Evolutionary conservation across 768 basidiomycete species (phyloP), one percentile per base, ranked within the genome.

Genomic region (Tylopilus cervinicoccineus): DNA sequence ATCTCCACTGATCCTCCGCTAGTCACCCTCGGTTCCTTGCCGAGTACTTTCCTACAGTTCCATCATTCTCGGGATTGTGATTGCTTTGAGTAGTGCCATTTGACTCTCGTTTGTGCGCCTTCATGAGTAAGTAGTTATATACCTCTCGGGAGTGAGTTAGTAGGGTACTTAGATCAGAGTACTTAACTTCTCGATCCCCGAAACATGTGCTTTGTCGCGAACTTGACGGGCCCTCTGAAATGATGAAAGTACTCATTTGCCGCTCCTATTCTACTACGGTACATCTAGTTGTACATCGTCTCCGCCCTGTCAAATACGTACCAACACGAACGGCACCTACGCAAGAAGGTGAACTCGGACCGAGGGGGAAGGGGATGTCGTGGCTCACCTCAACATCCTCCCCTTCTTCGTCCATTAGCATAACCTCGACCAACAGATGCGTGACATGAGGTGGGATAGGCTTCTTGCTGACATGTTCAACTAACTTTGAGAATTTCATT

Each of bases 391-490:
- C 95, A 17, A 98, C 93, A 62, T 97, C 95, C 67, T 97, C 95
- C 43, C 81, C 92, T 12, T 89, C 80, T 61, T 92, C 91, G 60
- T 97, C 94, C 48, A 80, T 82, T 22, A 87, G 87, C 92, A 98
- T 95, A 40, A 97, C 82, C 70, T 97, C 96, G 13, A 93, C 90
- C 37, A 95, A 76, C 32, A 98, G 76, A 58, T 92, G 85, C 61
- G 84, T 93, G 50, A 78, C 77, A 62, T 93, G 84, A 9, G 88
- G 80, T 12, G 84, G 84, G 51, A 98, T 79, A 6, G 92, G 82
- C 71, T 94, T 97, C 81, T 91, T 97, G 75, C 88, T 93, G 48
- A 99, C 93, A 46, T 78, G 78, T 67, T 97, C 95, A 10, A 95
- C 93, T 24, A 99, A 76, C 52, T 85, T 83, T 66, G 84, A 89